These are phyloP conservation scores for Neocatenulostroma microsporum DNA, from an alignment of 2,329 filamentous ascomycete genomes.

Conservation along the genomic window DNA sequence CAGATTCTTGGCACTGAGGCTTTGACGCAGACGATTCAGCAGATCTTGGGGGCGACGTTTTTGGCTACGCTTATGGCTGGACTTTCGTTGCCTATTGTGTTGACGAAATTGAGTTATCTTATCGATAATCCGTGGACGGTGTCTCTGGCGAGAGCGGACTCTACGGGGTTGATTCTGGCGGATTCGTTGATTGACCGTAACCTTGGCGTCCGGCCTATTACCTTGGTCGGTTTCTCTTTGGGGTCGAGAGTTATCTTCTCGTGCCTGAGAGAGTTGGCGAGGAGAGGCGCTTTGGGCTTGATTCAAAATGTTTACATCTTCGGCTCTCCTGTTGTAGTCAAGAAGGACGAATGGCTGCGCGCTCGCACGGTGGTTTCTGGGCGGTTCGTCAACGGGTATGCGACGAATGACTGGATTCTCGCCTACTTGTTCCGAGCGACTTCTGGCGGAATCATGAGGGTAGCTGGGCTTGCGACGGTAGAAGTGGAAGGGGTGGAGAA, in stretches of 20 bases:
- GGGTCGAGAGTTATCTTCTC: constrained; percentile 89
- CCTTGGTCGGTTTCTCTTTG: constrained; percentile 88
- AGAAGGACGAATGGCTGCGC: constrained; percentile 78
- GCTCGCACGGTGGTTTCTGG: constrained; percentile 78
- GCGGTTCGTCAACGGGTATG: constrained; percentile 91
- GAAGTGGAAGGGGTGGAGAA: constrained; percentile 80
- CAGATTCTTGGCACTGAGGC: constrained; percentile 98
- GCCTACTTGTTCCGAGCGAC: constrained; percentile 91
- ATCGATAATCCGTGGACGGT: constrained; percentile 99
- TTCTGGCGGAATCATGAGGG: constrained; percentile 77
- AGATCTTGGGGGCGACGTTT: constrained; percentile 85
- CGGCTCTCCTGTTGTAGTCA: constrained; percentile 84
- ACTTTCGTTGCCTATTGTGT: constrained; percentile 79
- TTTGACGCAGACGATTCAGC: constrained; percentile 90
- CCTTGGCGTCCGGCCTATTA: constrained; percentile 82
- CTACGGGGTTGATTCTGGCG: constrained; percentile 83
- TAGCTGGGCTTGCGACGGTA: constrained; percentile 75
- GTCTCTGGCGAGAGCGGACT: constrained; percentile 82
- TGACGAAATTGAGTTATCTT: constrained; percentile 89
- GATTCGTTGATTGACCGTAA: constrained; percentile 91
- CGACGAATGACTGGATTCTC: constrained; percentile 93
- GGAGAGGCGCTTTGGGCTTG: constrained; percentile 74
- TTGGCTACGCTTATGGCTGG: constrained; percentile 85
- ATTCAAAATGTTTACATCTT: constrained; percentile 95
- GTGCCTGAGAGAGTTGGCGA: constrained; percentile 77